Conservation (phyloP, 208 protist genomes). For the Wallacemonas collosoma region DNA sequence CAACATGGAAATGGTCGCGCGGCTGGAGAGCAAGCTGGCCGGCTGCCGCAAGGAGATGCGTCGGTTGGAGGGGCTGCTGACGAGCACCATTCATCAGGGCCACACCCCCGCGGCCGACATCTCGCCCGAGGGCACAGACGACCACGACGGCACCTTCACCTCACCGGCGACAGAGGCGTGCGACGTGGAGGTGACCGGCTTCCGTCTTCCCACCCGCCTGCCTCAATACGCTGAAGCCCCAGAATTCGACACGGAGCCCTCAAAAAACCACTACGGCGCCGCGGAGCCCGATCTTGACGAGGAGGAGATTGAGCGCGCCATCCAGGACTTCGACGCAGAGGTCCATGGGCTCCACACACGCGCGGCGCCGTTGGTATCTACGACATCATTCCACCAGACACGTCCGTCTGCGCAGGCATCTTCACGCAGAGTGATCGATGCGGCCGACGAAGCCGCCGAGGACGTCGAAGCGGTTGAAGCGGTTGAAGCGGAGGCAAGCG, state of each 20-base stretch:
- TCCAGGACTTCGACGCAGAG: constrained; percentile 23
- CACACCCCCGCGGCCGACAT: constrained; percentile 10
- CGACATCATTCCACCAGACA: constrained; percentile 14
- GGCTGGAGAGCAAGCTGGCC: constrained; percentile 65
- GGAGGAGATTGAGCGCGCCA: constrained; percentile 33
- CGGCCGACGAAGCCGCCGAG: neutral
- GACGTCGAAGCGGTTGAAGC: constrained; percentile 11
- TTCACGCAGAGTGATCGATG: neutral
- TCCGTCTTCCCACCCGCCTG: constrained; percentile 26
- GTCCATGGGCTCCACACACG: constrained; percentile 24
- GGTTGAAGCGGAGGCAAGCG: constrained; percentile 9
- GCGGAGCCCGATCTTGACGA: constrained; percentile 40
- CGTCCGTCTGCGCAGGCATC: neutral
- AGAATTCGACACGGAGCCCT: constrained; percentile 27
- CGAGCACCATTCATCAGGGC: constrained; percentile 54
- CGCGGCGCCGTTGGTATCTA: neutral
- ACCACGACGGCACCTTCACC: neutral
- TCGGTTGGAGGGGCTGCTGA: constrained; percentile 58
- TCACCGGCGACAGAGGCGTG: constrained; percentile 9
- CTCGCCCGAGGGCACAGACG: constrained; percentile 9
- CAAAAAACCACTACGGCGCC: constrained; percentile 49
- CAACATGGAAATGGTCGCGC: constrained; percentile 60
- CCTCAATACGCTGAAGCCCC: constrained; percentile 51
- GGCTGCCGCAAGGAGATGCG: constrained; percentile 50
- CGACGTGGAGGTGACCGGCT: neutral